Conservation (phyloP, 352 stramenopile species). For the Phytophthora idaei region DNA sequence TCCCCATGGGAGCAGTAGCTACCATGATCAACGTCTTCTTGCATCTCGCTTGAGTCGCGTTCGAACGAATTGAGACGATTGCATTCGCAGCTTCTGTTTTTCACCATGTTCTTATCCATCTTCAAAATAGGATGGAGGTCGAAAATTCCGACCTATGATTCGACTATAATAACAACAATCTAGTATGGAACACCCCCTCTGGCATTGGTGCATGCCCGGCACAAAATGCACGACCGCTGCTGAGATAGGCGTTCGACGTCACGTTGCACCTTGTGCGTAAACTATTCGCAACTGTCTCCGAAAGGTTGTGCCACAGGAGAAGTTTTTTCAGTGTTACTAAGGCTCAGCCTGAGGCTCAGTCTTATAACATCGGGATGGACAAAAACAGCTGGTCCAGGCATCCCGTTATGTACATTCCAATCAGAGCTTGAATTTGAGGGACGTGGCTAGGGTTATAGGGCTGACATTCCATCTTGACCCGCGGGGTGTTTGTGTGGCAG, state of each 20-base stretch:
- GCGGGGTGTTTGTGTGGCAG: no score
- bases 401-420: no score
- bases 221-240: not conserved
- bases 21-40: not conserved
- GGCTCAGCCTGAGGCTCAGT: no score
- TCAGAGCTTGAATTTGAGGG: no score
- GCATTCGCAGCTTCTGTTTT: not conserved
- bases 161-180: not conserved
- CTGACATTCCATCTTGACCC: no score
- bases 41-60: not conserved
- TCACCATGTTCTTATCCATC: slow-evolving; percentile 6
- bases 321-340: no score
- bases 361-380: no score
- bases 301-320: no score
- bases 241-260: not conserved
- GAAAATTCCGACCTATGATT: not conserved
- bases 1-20: not conserved
- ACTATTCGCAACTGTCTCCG: no score
- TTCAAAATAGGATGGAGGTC: slow-evolving; percentile 9
- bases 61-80: not conserved
- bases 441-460: no score
- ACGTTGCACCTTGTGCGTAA: no score
- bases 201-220: not conserved
- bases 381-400: no score
- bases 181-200: not conserved